A percentile compares a stretch with the other conserved stretches of the same genome.
These are phyloP conservation scores for Inosperma sp. DNA, from an alignment of 768 basidiomycete species.

Conservation along the genomic window DNA sequence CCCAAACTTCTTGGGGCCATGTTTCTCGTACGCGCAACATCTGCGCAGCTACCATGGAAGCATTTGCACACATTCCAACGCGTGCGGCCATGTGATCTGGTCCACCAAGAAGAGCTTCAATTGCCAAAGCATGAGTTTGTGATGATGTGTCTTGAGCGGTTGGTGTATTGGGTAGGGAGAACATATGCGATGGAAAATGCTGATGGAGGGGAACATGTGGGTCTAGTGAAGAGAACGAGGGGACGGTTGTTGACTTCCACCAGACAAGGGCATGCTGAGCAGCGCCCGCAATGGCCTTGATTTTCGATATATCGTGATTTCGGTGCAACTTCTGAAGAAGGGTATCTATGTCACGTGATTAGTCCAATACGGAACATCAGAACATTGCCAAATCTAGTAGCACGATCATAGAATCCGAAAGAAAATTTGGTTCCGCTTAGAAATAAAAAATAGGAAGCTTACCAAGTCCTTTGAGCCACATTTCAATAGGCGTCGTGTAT, in stretches of 20 bases:
- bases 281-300: conserved; percentile 72
- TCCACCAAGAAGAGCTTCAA: conserved; percentile 73
- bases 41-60: conserved; percentile 71
- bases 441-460: conserved; percentile 31
- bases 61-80: conserved; percentile 67
- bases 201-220: conserved; percentile 63
- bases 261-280: conserved; percentile 81
- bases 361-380: conserved; percentile 27
- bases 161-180: conserved; percentile 71
- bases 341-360: conserved; percentile 50
- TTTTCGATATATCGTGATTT: conserved; percentile 64
- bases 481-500: conserved; percentile 83
- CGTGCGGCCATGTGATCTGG: conserved; percentile 73
- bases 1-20: conserved; percentile 75
- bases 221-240: conserved; percentile 68
- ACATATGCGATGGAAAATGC: conserved; percentile 62
- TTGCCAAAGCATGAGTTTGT: conserved; percentile 68
- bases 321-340: conserved; percentile 70
- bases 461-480: conserved; percentile 89
- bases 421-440: conserved; percentile 61
- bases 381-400: conserved; percentile 30
- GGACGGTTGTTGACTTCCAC: conserved; percentile 79
- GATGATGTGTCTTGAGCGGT: conserved; percentile 78
- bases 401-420: conserved; percentile 30
- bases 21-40: conserved; percentile 74